A percentile compares a stretch with the other conserved stretches of the same genome.
Conservation (phyloP, 495 filamentous ascomycete species). For the Oidiodendron maius region DNA sequence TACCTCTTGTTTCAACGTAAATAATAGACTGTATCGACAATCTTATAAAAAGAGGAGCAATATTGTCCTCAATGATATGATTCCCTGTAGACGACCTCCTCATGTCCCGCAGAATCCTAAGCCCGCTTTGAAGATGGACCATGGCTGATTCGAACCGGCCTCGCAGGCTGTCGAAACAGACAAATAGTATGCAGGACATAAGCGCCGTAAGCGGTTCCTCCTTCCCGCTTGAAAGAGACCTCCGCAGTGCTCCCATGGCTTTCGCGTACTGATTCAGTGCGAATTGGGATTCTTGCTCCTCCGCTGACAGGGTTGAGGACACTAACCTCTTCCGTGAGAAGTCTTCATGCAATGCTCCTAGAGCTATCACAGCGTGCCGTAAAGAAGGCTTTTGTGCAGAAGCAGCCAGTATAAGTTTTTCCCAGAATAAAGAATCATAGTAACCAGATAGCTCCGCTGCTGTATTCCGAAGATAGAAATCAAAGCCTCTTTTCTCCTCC, state of each 20-base stretch:
- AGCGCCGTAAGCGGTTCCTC: not conserved
- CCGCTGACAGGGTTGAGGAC: not conserved
- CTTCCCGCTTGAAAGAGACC: conserved; percentile 2
- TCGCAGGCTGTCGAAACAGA: conserved; percentile 14
- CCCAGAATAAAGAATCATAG: conserved; percentile 42
- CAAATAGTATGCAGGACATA: conserved; percentile 11
- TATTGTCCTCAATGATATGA: conserved; percentile 6
- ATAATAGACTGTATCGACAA: conserved; percentile 8
- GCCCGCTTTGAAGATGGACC: conserved; percentile 8
- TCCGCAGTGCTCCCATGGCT: conserved; percentile 4
- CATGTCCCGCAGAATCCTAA: conserved; percentile 8
- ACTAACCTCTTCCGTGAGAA: conserved; percentile 3
- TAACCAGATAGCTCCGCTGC: conserved; percentile 34
- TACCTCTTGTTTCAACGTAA: conserved; percentile 5
- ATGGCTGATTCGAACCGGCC: conserved; percentile 6
- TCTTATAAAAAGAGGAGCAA: conserved; percentile 7
- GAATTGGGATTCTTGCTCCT: conserved; percentile 6
- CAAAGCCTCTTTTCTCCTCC: conserved; percentile 14
- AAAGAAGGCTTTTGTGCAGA: conserved; percentile 1
- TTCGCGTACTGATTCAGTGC: conserved; percentile 8
- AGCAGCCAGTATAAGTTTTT: conserved; percentile 31
- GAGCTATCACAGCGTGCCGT: conserved; percentile 11
- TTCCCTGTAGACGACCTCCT: not conserved
- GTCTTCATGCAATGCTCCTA: conserved; percentile 11
- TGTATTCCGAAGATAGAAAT: conserved; percentile 38